A percentile compares a stretch with the other conserved stretches of the same genome.
Conservation (phyloP, 306 rosid species). For the Abrus precatorius region DNA sequence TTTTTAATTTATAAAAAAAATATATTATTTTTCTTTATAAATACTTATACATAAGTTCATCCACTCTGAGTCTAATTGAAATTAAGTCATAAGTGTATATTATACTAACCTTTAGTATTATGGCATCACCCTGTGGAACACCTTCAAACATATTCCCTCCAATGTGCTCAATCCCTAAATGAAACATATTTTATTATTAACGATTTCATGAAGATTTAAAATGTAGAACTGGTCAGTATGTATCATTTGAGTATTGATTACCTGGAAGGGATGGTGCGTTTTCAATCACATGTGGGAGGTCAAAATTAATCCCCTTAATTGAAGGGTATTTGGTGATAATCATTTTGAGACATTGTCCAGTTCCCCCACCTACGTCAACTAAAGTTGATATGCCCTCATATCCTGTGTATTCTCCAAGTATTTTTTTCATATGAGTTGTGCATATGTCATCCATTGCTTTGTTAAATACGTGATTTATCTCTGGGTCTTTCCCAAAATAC, state of each 20-base stretch:
- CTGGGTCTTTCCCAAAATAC: slow-evolving; percentile 24
- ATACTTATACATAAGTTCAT: too few relatives aligned
- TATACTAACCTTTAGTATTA: slow-evolving; percentile 48
- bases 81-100: not conserved
- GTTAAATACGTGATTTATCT: slow-evolving; percentile 37
- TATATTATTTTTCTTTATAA: too few relatives aligned
- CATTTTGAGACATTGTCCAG: slow-evolving; percentile 45
- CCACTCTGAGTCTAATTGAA: not conserved
- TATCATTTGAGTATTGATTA: slow-evolving; percentile 10
- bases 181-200: not conserved
- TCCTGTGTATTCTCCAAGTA: slow-evolving; percentile 48
- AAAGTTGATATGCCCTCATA: slow-evolving; percentile 49
- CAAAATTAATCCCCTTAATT: slow-evolving; percentile 55
- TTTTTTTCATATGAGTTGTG: slow-evolving; percentile 12
- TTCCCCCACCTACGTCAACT: slow-evolving; percentile 61
- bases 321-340: slow-evolving; percentile 49
- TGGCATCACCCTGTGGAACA: slow-evolving; percentile 54
- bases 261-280: slow-evolving; percentile 41
- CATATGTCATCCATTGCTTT: slow-evolving; percentile 36
- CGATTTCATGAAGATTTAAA: not conserved
- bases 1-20: too few relatives aligned
- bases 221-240: not conserved
- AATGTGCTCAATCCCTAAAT: slow-evolving; percentile 48
- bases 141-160: slow-evolving; percentile 48
- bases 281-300: slow-evolving; percentile 55